A percentile compares a stretch with the other conserved stretches of the same genome.
These are phyloP conservation scores for Calonectria honghensis DNA, from an alignment of 2,329 filamentous ascomycete species.

Conservation along the genomic window DNA sequence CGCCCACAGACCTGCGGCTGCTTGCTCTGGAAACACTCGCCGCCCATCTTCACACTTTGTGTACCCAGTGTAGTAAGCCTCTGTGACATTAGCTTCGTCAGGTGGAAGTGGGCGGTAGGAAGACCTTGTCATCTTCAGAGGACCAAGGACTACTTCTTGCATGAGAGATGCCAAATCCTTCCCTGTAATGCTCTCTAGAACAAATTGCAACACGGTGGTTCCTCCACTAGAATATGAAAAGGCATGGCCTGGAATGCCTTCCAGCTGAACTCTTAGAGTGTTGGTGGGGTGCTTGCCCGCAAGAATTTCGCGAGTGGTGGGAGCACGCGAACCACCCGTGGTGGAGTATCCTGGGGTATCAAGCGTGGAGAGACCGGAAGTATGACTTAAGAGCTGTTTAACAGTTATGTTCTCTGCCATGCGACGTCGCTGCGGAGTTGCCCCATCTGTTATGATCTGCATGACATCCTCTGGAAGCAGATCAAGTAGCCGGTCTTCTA, in stretches of 20 bases:
- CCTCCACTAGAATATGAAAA: slow-evolving; percentile 5
- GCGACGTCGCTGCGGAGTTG: background rate
- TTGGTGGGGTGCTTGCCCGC: slow-evolving; percentile 4
- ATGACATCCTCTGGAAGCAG: background rate
- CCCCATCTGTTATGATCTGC: background rate
- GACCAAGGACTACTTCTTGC: background rate
- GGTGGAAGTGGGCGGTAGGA: background rate
- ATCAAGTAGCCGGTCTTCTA: background rate
- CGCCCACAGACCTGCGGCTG: slow-evolving; percentile 1
- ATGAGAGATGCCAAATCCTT: background rate
- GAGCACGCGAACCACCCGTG: background rate
- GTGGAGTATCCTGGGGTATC: background rate
- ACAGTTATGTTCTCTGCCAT: slow-evolving; percentile 13
- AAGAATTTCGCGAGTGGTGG: background rate
- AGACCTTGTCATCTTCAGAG: background rate
- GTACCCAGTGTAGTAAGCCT: slow-evolving; percentile 2
- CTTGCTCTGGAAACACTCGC: background rate
- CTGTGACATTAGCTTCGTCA: background rate
- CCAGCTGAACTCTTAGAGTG: background rate
- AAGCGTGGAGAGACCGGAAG: background rate
- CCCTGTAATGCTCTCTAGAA: background rate
- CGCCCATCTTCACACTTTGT: background rate
- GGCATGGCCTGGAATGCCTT: slow-evolving; percentile 14
- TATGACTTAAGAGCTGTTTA: slow-evolving; percentile 1
- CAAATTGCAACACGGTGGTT: background rate